Evolutionary conservation across 768 basidiomycete genomes (phyloP), one percentile per base, ranked within the genome.

Genomic region (Trichaptum fuscoviolaceum): DNA sequence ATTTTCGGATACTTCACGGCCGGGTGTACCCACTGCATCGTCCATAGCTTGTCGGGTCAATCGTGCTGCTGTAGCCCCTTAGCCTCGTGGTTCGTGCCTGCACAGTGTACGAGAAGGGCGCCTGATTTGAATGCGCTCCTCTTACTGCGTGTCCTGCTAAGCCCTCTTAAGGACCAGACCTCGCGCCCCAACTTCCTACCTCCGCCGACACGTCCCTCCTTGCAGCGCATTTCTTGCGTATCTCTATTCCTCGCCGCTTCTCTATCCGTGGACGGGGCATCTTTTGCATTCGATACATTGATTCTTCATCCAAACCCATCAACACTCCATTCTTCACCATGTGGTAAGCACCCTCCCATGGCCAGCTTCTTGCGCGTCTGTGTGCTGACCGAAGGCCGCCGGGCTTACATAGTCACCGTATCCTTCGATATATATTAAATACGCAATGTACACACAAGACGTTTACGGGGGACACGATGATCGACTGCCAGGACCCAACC

Each of bases 401-500:
- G 42, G 10, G 59, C 24, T 61, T 12, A 61, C 24, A 61, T 34
- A 61, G 59, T 23, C 59, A 61, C 59, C 24, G 59, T 12, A 61
- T 61, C 12, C 59, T 61, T 61, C 59, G 59, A 5, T 61, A 61
- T 18, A 61, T 34, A 25, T 3, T 25, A 18, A 25, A 34, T 34
- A 61, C 59, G 59, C 25, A 34, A 61, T 61, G 59, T 24, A 78
- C 78, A 17, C 84, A 82, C 71, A 75, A 72, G 52, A 73, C 77
- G 17, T 78, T 82, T 36, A 77, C 73, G 67, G 73, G 75, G 65
- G 79, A 86, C 64, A 60, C 64, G 59, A n/a, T 77, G 72, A 63
- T 83, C 76, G 90, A 91, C 77, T 91, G 90, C 72, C 66, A 59
- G n/a, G 70, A 73, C 36, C 35, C 62, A 9, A 35, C 65, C 34